Percentiles rank a stretch among this genome's conserved stretches.
Conservation (phyloP, 179 eudicot species). For the Pouteria campechiana region DNA sequence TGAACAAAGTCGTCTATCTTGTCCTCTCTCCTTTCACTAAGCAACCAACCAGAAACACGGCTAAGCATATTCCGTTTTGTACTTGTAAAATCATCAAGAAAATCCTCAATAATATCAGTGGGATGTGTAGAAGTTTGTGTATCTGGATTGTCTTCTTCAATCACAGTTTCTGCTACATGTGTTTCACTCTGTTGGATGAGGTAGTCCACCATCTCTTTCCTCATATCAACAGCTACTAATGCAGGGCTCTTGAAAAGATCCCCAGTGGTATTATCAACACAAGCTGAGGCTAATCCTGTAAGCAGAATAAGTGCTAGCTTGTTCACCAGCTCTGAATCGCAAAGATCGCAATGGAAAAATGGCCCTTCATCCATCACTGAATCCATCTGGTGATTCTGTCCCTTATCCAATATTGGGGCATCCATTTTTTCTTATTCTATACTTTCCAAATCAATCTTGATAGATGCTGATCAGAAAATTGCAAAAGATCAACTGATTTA, state of each 20-base stretch:
- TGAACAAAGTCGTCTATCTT: constrained; percentile 83
- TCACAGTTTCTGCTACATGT: constrained; percentile 70
- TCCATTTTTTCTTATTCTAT: too few relatives aligned
- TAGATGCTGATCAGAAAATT: too few relatives aligned
- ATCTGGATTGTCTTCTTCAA: constrained; percentile 45
- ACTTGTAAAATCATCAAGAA: constrained; percentile 64
- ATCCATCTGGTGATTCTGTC: too few relatives aligned
- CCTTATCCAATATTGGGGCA: too few relatives aligned
- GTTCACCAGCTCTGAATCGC: constrained; percentile 55
- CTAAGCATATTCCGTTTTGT: constrained; percentile 66
- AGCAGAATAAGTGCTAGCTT: constrained; percentile 67
- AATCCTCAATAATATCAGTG: constrained; percentile 49
- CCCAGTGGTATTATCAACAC: constrained; percentile 89
- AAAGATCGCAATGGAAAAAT: constrained; percentile 49
- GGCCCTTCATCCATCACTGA: constrained; percentile 39
- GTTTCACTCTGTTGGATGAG: constrained; percentile 57
- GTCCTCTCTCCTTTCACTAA: constrained; percentile 86
- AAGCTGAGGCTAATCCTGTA: constrained; percentile 79
- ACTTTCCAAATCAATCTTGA: too few relatives aligned
- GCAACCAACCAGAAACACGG: constrained; percentile 76
- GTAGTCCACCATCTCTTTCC: constrained; percentile 85
- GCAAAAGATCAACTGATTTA: too few relatives aligned
- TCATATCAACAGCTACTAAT: constrained; percentile 66
- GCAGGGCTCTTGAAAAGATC: constrained; percentile 66
- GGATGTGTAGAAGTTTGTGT: constrained; percentile 49